These are phyloP conservation scores for Deuterostichococcus epilithicus DNA, from an alignment of 139 green algal species.

Conservation along the genomic window DNA sequence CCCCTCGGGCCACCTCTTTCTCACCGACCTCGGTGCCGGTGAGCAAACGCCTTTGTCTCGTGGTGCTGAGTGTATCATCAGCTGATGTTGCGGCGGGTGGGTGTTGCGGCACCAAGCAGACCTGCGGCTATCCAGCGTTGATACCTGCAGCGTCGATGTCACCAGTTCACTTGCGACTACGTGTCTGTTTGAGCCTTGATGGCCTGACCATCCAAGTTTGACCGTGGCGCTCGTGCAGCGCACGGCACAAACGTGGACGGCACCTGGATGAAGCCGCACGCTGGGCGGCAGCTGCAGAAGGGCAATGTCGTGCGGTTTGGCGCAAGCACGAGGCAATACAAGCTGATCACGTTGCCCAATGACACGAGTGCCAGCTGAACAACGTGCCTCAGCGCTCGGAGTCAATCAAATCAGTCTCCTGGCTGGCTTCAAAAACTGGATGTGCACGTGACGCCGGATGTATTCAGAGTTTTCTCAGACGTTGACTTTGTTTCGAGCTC, in stretches of 20 bases:
- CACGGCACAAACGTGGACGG: constrained; percentile 77
- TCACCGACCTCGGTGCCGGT: constrained; percentile 68
- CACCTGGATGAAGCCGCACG: constrained; percentile 60
- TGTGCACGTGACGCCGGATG: too few relatives aligned
- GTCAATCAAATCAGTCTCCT: too few relatives aligned
- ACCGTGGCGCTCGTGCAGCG: constrained; percentile 15
- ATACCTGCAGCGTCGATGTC: not conserved
- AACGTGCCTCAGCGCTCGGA: too few relatives aligned
- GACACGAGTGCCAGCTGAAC: not conserved
- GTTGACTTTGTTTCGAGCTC: too few relatives aligned
- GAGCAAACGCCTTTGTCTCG: not conserved
- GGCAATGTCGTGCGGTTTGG: constrained; percentile 51
- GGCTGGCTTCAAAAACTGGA: too few relatives aligned
- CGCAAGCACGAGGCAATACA: constrained; percentile 49
- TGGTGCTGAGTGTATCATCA: not conserved
- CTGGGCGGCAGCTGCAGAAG: constrained; percentile 32
- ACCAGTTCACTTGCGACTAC: not conserved
- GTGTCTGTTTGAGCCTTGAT: not conserved
- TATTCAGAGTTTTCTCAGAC: too few relatives aligned
- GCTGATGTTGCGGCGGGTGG: not conserved
- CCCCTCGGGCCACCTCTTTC: constrained; percentile 26
- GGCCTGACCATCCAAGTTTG: not conserved
- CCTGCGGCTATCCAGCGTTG: not conserved
- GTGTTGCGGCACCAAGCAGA: not conserved
- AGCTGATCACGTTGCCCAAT: constrained; percentile 14